These are phyloP conservation scores for Saccharomycopsis malanga DNA, from an alignment of 805 yeast genomes.

Conservation along the genomic window DNA sequence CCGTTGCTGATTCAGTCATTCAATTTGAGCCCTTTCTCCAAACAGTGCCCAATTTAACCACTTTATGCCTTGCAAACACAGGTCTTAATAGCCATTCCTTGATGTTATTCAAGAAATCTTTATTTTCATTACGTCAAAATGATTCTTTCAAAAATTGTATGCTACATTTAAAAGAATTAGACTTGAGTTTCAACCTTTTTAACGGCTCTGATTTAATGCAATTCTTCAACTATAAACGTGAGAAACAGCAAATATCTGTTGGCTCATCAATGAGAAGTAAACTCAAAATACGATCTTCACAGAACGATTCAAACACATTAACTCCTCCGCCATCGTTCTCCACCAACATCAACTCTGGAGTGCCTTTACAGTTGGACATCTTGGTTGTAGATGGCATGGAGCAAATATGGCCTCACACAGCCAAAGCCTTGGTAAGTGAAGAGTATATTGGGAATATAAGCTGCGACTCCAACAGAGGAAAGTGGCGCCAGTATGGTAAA, in stretches of 20 bases:
- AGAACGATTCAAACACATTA: neutral
- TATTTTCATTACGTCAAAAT: neutral
- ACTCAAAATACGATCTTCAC: neutral
- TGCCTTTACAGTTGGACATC: slow-evolving; percentile 1
- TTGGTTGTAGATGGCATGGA: slow-evolving; percentile 13
- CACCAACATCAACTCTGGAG: too few species aligned
- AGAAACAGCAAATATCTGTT: neutral
- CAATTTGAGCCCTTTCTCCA: slow-evolving; percentile 5
- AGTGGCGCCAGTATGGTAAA: slow-evolving; percentile 7
- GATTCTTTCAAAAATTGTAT: neutral
- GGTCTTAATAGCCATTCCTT: slow-evolving; percentile 8
- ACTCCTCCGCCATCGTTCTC: too few species aligned
- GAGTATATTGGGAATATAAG: slow-evolving; percentile 8
- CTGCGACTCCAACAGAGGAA: neutral
- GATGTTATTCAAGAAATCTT: slow-evolving; percentile 2
- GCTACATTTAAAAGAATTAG: slow-evolving; percentile 10
- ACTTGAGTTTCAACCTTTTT: slow-evolving; percentile 12
- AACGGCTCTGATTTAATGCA: slow-evolving; percentile 19
- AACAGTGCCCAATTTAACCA: slow-evolving; percentile 8
- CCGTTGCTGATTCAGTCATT: neutral
- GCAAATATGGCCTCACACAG: slow-evolving; percentile 1
- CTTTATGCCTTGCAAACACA: slow-evolving; percentile 1
- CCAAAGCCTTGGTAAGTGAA: slow-evolving; percentile 1
- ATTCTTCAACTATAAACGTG: slow-evolving; percentile 12
- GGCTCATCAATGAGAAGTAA: slow-evolving; percentile 13